Evolutionary conservation across 257 asterid genomes (phyloP).

Genomic region (Nicotiana tomentosiformis): DNA sequence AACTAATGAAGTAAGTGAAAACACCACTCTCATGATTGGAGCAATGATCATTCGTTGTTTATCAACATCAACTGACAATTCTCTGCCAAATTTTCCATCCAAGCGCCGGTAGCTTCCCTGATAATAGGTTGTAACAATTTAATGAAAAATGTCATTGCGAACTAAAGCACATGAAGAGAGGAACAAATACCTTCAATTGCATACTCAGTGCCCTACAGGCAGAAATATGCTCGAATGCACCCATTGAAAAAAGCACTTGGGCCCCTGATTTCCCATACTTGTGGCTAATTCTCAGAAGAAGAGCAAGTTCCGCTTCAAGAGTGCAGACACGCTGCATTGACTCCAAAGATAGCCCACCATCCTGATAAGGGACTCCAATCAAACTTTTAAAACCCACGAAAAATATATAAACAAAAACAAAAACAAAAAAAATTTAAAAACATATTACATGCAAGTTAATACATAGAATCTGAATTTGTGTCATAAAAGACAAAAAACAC

Average conservation of each 20-base stretch:
- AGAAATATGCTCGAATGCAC: conserved; percentile 71
- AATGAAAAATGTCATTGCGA: background rate
- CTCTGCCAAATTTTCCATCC: conserved; percentile 52
- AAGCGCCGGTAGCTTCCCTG: conserved; percentile 57
- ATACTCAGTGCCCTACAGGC: conserved; percentile 65
- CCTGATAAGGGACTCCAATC: conserved; percentile 36
- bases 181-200: conserved; percentile 56
- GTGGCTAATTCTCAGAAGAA: conserved; percentile 81
- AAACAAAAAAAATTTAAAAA: background rate
- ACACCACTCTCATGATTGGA: conserved; percentile 72
- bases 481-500: background rate
- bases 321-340: conserved; percentile 90
- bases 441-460: background rate
- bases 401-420: background rate
- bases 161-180: background rate
- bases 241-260: conserved; percentile 88
- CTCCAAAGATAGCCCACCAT: conserved; percentile 65
- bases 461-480: background rate
- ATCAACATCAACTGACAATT: conserved; percentile 52
- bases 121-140: conserved; percentile 5
- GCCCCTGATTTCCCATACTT: conserved; percentile 84
- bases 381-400: background rate
- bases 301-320: conserved; percentile 79
- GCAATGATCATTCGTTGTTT: conserved; percentile 69
- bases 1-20: conserved; percentile 74